Evolutionary conservation across 331 rosid genomes (phyloP), one percentile per base, ranked within the genome.

Genomic region (Phaseolus coccineus): DNA sequence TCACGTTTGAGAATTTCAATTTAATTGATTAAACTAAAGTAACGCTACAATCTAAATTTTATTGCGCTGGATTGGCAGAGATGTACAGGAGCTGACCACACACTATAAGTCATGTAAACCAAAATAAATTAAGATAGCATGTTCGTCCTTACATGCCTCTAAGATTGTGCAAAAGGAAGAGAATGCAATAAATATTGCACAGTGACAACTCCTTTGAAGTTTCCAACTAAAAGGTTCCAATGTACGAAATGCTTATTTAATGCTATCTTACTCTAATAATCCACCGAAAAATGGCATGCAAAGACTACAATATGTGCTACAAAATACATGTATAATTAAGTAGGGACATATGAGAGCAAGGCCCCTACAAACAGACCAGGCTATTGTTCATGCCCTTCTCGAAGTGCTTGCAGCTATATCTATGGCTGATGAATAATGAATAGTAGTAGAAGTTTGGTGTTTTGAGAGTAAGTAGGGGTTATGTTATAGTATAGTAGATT

Each of bases 221-320:
- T 70, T 80, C 78, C 78, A 83, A 76, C 56, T 53, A 79, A 50
- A 82, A 73, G 80, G 55, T 65, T 78, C 42, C 50, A 27, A 48
- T 40, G 55, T 62, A 68, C 47, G 1, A 33, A 33, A 52, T 82
- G 15, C 31, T 30, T 48, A 79, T 24, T 78, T 71, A 82, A 80
- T 79, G 79, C 55, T 14, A 52, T 61, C 72, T 52, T 56, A 69
- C 63, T 74, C 39, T 46, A 79, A 73, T 78, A 73, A 73, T 67
- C 81, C 47, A 56, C 3, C 24, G 28, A 74, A 80, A 63, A 79
- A 80, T 55, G 80, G 71, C 77, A 62, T 10, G 57, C 75, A 80
- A 62, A 52, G 74, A 57, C 59, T 59, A 59, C 50, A n/a, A 31
- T 61, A 22, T 71, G 65, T 77, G 39, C 50, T 74, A 19, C 70